Evolutionary conservation across 2,329 filamentous ascomycete genomes (phyloP), one percentile per base, ranked within the genome.

Genomic region (Aspergillaceae sp.): DNA sequence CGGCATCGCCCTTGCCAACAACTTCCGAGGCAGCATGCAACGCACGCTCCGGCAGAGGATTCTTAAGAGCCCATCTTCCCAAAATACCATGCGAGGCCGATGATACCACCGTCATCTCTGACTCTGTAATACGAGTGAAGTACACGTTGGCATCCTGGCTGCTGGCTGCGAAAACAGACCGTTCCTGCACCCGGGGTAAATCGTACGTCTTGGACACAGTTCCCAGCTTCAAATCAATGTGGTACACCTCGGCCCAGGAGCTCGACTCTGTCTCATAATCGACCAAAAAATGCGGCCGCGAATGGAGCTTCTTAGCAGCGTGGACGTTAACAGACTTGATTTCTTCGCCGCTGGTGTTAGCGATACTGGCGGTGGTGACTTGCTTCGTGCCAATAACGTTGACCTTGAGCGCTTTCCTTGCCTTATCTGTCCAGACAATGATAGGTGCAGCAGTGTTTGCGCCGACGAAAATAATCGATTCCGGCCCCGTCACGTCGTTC

Each of bases 211-310:
- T 88, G n/a, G 75, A 77, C 29, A 91, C 76, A 11, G 76, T 77
- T 45, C 75, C 78, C 48, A 75, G 83, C 68, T 83, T 83, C 43
- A 87, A 66, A 55, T 94, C 79, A 48, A 94, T 77, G 57, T 94
- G 87, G 61, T 84, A 96, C 29, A 97, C 84, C 51, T 94, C 85
- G 3, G 85, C 91, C 73, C 86, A 87, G 61, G 90, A 86, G 11
- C 81, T 81, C 2, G 72, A 72, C 33, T 74, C 74, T 0, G 87
- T 87, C 56, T 83, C 76, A 56, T 81, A 88, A 56, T 95, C 86
- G 4, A 95, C 85, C 30, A 96, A 72, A 70, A 96, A 94, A 69
- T 94, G 88, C 34, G 87, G 75, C 40, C 82, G 74, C 3, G 86
- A 84, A 59, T 86, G 84, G 29, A 80, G 69, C 46, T 84, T 74